phyloP scores from a whole-genome alignment of 164 flowering plant species.

The Vitis labrusca region DNA sequence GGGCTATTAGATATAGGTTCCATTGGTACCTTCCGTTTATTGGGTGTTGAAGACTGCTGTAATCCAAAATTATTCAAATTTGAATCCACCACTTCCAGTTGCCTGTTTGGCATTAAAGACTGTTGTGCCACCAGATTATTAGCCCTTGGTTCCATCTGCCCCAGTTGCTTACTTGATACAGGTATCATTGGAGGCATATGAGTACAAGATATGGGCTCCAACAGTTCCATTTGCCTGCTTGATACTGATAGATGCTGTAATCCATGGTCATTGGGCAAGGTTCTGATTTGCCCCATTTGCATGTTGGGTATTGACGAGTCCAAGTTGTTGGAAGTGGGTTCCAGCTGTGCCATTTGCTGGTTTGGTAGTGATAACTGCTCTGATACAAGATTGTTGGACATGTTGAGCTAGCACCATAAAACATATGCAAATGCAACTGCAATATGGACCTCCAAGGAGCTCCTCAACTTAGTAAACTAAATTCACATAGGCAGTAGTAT shows the following conservation, averaged over 20 bases:
- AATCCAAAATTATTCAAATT: conserved; percentile 19
- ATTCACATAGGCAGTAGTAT: background rate
- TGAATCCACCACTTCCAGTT: conserved; percentile 12
- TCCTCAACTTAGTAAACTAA: background rate
- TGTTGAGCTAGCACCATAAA: conserved; percentile 19
- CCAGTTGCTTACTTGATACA: conserved; percentile 15
- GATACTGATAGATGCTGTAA: conserved; percentile 8
- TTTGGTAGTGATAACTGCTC: conserved; percentile 16
- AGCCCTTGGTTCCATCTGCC: conserved; percentile 22
- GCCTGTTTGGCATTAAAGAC: conserved; percentile 11
- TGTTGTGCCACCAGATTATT: conserved; percentile 18
- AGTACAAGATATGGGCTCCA: conserved; percentile 14
- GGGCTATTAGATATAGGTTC: conserved; percentile 21
- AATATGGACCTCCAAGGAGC: background rate
- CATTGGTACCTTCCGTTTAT: conserved; percentile 44
- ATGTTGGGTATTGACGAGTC: background rate
- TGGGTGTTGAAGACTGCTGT: conserved; percentile 23
- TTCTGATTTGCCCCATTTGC: background rate
- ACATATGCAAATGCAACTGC: conserved; percentile 1
- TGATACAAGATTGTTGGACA: conserved; percentile 40
- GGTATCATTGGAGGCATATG: conserved; percentile 13
- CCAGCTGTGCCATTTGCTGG: conserved; percentile 10
- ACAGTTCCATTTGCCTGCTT: conserved; percentile 24
- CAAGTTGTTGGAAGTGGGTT: background rate
- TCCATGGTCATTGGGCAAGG: background rate